Evolutionary conservation across 352 stramenopile species (phyloP).

Genomic region (Globisporangium solare): DNA sequence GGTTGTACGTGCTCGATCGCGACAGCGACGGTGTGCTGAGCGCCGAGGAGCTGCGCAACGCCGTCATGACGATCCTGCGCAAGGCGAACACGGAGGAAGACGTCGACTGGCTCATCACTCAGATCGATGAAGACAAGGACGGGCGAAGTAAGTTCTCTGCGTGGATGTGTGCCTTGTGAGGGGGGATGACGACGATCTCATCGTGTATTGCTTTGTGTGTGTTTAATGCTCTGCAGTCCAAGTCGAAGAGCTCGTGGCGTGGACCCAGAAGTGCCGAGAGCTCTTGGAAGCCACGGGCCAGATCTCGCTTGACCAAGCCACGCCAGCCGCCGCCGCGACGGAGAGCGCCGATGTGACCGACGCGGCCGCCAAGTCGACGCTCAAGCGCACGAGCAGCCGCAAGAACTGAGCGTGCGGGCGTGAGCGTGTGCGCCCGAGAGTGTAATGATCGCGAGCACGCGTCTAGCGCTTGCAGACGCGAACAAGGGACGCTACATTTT

Average conservation of each 20-base stretch:
- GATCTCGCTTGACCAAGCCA: slow-evolving; percentile 47
- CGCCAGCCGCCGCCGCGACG: slow-evolving; percentile 15
- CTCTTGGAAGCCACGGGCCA: slow-evolving; percentile 83
- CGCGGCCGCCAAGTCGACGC: slow-evolving; percentile 37
- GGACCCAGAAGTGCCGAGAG: slow-evolving; percentile 84
- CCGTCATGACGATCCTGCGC: slow-evolving; percentile 93
- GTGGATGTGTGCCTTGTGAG: background rate
- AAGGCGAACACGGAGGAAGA: slow-evolving; percentile 93
- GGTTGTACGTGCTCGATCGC: slow-evolving; percentile 96
- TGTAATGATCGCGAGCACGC: too few species aligned
- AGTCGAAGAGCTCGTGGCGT: slow-evolving; percentile 90
- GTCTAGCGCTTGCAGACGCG: too few species aligned
- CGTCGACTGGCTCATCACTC: slow-evolving; percentile 92
- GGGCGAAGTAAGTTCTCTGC: slow-evolving; percentile 69
- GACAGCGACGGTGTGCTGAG: slow-evolving; percentile 95
- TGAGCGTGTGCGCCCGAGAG: too few species aligned
- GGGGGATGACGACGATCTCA: slow-evolving; percentile 11
- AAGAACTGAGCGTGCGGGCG: slow-evolving; percentile 38
- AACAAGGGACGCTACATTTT: background rate
- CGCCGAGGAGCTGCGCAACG: slow-evolving; percentile 94
- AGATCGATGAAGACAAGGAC: slow-evolving; percentile 91
- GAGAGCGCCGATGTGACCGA: slow-evolving; percentile 15
- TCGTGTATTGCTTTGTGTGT: slow-evolving; percentile 13
- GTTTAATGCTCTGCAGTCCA: slow-evolving; percentile 68
- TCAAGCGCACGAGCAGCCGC: slow-evolving; percentile 65